These are phyloP conservation scores for Fusarium sp. DNA, from an alignment of 2,329 filamentous ascomycete species.

Conservation along the genomic window DNA sequence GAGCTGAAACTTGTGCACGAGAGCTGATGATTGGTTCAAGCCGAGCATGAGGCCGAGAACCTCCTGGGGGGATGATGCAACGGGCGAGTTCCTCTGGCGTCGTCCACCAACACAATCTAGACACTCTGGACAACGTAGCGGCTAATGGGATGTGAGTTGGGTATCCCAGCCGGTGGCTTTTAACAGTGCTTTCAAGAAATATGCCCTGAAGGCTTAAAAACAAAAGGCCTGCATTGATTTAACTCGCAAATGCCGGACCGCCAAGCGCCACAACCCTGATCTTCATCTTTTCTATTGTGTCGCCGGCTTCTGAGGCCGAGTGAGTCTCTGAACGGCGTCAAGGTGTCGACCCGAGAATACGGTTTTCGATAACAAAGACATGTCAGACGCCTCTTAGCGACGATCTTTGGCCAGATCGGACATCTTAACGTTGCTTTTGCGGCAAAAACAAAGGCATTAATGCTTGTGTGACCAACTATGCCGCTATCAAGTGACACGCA, in stretches of 20 bases:
- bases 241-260: no score
- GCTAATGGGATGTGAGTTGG: slow-evolving; percentile 3
- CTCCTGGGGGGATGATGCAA: slow-evolving; percentile 12
- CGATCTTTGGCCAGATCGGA: slow-evolving; percentile 22
- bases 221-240: no score
- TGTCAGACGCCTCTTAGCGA: slow-evolving; percentile 21
- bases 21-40: slow-evolving; percentile 5
- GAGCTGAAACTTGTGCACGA: not conserved
- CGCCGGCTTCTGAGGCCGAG: slow-evolving; percentile 5
- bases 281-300: not conserved
- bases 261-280: slow-evolving; percentile 22
- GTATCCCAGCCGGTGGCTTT: slow-evolving; percentile 8
- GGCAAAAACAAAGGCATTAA: slow-evolving; percentile 3
- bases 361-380: slow-evolving; percentile 12
- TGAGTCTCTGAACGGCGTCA: slow-evolving; percentile 18
- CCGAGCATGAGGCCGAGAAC: slow-evolving; percentile 1
- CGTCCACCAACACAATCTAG: not conserved
- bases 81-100: slow-evolving; percentile 30
- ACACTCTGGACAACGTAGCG: not conserved
- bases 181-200: slow-evolving; percentile 8
- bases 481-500: slow-evolving; percentile 21
- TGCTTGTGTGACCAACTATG: slow-evolving; percentile 11
- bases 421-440: not conserved
- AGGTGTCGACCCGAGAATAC: slow-evolving; percentile 1
- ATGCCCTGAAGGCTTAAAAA: not conserved